Evolutionary conservation across 2,329 filamentous ascomycete genomes (phyloP), one percentile per base, ranked within the genome.

Genomic region (Phyllosticta citribraziliensis): DNA sequence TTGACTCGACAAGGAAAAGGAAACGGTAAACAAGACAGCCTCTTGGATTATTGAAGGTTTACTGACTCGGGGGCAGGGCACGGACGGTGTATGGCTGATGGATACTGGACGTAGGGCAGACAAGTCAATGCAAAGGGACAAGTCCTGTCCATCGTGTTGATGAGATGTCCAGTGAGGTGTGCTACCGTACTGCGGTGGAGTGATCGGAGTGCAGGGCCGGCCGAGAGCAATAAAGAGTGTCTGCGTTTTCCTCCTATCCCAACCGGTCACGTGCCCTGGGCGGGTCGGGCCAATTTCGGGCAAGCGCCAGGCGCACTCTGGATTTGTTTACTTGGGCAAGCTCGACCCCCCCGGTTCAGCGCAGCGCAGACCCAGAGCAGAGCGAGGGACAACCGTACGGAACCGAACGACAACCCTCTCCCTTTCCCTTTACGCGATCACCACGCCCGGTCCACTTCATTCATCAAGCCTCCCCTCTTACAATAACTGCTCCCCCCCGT

Each of bases 401-500:
- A n/a, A 40, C 35, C 35, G 27, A 30, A 30, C 22, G 27, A 30
- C 27, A 30, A 40, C 10, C 35, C 35, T 40, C 35, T 47, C 40
- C 40, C 40, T 47, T 47, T 47, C 40, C 17, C 40, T 47, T n/a
- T 47, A 47, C 40, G 40, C 40, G 40, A 47, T 47, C 40, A 47
- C 40, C 40, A 47, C 40, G 40, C 40, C 40, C 40, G 40, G 40
- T 47, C 40, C 40, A 47, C 40, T 47, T 47, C 40, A 47, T 52
- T 60, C 58, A 60, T 60, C 55, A 55, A 53, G 52, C 58, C 58
- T 60, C 58, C 40, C 40, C 40, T 47, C 40, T 12, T 47, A 47
- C 40, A n/a, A 47, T 47, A 47, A 60, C 55, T 56, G 55, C 58
- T 56, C 35, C 58, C 52, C 55, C 58, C 52, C 40, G 50, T 33